Evolutionary conservation across 1,139 yeast species (phyloP), one percentile per base, ranked within the genome.

Genomic region (Saccharomyces pastorianus): DNA sequence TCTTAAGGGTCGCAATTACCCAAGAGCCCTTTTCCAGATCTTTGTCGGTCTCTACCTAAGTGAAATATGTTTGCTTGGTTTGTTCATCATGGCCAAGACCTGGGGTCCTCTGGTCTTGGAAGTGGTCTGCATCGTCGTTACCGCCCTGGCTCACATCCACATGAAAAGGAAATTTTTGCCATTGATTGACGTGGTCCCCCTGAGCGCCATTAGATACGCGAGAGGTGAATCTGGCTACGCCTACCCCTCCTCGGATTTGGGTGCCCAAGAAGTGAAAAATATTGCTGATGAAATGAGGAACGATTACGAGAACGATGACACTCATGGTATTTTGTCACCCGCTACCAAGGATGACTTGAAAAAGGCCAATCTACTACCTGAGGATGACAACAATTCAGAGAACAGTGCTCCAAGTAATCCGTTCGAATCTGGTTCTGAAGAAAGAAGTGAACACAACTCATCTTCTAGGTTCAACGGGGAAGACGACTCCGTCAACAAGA

Each of bases 51-150:
- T 85, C 49, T 85, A 85, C 67, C 70, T 85, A 54, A 85, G 86
- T 51, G 85, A 85, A 67, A 74, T 82, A 31, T 82, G 86, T 69
- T 72, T 84, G 53, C 66, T 82, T 52, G 90, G 89, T 48, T 70
- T 85, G 63, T 85, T 85, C 67, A 84, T 82, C 38, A 84, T 85
- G 75, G 77, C 81, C 48, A 82, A 84, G 71, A 76, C 84, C 55
- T 85, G 90, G 90, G 88, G 85, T 28, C 82, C 86, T 59, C 79
- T 84, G 59, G 87, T 79, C 1, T 72, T 85, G 57, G 88, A 84
- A 68, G 82, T 74, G 50, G 75, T 83, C 17, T 71, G 76, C 50
- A 61, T 84, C 32, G 77, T 68, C 17, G 76, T 73, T 48, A 82
- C 89, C 9, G 82, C 77, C 25, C 71, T 73, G 51, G 72, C 78